A percentile compares a stretch with the other conserved stretches of the same genome.
Conservation (phyloP, 169 alveolate genomes). For the Amoebophrya sp. region DNA sequence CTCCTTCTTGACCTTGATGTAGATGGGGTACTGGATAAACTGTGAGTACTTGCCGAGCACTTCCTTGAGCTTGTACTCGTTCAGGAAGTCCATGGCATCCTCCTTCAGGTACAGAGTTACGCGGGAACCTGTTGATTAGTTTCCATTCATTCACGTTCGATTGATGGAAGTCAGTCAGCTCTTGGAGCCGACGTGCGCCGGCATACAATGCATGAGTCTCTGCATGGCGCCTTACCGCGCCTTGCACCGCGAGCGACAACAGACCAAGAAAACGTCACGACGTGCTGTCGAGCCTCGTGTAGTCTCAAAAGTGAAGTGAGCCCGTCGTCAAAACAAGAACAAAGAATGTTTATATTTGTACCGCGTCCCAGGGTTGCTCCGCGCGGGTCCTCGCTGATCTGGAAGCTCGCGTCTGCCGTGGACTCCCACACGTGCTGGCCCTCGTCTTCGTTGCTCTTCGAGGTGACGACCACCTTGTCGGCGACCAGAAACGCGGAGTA, state of each 20-base stretch:
- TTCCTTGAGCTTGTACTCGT: slow-evolving; percentile 58
- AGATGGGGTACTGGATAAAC: slow-evolving; percentile 93
- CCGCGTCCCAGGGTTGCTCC: slow-evolving; percentile 96
- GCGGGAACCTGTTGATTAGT: slow-evolving; percentile 36
- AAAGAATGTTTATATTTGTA: too few species aligned
- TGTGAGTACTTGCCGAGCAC: slow-evolving; percentile 85
- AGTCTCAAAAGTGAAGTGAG: too few species aligned
- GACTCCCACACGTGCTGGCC: slow-evolving; percentile 96
- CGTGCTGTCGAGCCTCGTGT: too few species aligned
- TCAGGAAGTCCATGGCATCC: slow-evolving; percentile 91
- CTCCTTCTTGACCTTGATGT: slow-evolving; percentile 56
- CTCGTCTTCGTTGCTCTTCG: slow-evolving; percentile 62
- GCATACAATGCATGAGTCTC: neutral
- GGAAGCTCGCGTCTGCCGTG: slow-evolving; percentile 87
- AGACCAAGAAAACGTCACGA: too few species aligned
- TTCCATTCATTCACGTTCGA: too few species aligned
- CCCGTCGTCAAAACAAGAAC: too few species aligned
- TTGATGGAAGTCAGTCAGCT: neutral
- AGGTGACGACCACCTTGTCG: slow-evolving; percentile 82
- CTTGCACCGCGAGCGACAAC: too few species aligned
- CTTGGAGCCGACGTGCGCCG: neutral
- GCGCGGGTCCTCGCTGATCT: slow-evolving; percentile 86
- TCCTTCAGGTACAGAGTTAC: slow-evolving; percentile 92
- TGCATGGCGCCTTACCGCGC: neutral
- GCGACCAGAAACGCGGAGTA: slow-evolving; percentile 98